Conservation (phyloP, 2,329 filamentous ascomycete genomes). For the Chrysosporium queenslandicum region DNA sequence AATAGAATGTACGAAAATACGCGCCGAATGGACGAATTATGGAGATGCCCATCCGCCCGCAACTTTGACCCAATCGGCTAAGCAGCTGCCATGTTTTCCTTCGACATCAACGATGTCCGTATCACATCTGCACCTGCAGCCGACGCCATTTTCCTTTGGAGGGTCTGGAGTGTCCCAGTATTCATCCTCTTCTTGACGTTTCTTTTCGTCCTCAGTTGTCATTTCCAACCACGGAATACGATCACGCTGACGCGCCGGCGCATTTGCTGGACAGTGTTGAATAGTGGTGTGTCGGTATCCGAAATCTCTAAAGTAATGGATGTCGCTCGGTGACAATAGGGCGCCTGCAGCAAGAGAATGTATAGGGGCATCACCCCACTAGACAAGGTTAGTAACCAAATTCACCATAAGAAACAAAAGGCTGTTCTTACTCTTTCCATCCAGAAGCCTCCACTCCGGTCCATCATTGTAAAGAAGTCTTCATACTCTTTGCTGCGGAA, state of each 20-base stretch:
- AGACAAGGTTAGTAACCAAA: slow-evolving; percentile 32
- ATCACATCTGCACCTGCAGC: slow-evolving; percentile 91
- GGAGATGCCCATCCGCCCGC: slow-evolving; percentile 79
- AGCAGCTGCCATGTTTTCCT: slow-evolving; percentile 90
- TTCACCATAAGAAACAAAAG: slow-evolving; percentile 20
- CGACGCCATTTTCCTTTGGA: slow-evolving; percentile 89
- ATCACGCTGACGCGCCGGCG: slow-evolving; percentile 73
- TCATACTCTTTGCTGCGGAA: slow-evolving; percentile 96
- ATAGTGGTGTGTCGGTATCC: slow-evolving; percentile 98
- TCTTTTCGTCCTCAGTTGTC: slow-evolving; percentile 71
- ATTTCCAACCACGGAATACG: slow-evolving; percentile 70
- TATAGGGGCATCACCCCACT: slow-evolving; percentile 98
- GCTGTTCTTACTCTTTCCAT: slow-evolving; percentile 71
- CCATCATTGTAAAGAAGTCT: slow-evolving; percentile 99
- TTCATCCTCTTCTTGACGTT: slow-evolving; percentile 80
- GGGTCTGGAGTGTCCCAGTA: slow-evolving; percentile 88
- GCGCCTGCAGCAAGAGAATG: slow-evolving; percentile 92
- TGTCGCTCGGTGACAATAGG: slow-evolving; percentile 67
- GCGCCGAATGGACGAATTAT: slow-evolving; percentile 23
- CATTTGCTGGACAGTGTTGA: slow-evolving; percentile 95
- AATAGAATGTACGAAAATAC: not conserved
- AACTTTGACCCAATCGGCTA: slow-evolving; percentile 94
- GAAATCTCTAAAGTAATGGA: slow-evolving; percentile 98
- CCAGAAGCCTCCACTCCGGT: slow-evolving; percentile 95
- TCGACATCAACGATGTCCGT: slow-evolving; percentile 97